These are phyloP conservation scores for Ganoderma resinaceum DNA, from an alignment of 1,284 basidiomycete genomes.

Conservation along the genomic window DNA sequence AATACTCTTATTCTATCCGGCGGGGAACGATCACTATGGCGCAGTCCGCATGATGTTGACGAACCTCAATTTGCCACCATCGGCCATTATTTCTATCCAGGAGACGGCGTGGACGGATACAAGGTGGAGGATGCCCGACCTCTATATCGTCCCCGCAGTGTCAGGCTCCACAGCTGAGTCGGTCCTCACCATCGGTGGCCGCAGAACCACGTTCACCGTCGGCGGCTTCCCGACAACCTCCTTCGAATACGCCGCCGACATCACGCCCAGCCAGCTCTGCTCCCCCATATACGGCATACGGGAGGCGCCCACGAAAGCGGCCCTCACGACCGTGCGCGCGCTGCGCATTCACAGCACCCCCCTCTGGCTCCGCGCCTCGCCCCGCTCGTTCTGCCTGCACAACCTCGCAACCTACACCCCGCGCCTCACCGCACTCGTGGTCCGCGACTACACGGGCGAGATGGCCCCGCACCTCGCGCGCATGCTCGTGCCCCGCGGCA, in stretches of 20 bases:
- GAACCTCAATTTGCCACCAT: neutral
- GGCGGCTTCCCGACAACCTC: neutral
- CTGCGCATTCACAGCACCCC: conserved; percentile 5
- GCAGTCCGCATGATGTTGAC: neutral
- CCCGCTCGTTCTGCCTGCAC: neutral
- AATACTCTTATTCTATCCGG: neutral
- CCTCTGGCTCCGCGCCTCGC: neutral
- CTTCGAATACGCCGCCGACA: neutral
- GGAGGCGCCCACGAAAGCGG: neutral
- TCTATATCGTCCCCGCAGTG: neutral
- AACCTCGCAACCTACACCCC: neutral
- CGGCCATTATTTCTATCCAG: neutral
- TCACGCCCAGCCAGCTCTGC: neutral
- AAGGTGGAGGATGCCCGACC: neutral
- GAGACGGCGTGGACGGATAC: neutral
- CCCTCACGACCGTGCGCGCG: neutral
- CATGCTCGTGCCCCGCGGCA: neutral
- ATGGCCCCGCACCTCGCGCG: neutral
- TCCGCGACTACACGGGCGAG: conserved; percentile 11
- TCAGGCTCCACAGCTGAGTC: neutral
- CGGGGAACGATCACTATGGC: neutral
- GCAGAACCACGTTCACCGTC: neutral
- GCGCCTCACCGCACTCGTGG: conserved; percentile 6
- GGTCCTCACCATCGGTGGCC: neutral
- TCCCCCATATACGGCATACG: neutral